These are phyloP conservation scores for button mushroom (Agaricus bisporus) DNA, from an alignment of 768 basidiomycete species.

Conservation along the genomic window DNA sequence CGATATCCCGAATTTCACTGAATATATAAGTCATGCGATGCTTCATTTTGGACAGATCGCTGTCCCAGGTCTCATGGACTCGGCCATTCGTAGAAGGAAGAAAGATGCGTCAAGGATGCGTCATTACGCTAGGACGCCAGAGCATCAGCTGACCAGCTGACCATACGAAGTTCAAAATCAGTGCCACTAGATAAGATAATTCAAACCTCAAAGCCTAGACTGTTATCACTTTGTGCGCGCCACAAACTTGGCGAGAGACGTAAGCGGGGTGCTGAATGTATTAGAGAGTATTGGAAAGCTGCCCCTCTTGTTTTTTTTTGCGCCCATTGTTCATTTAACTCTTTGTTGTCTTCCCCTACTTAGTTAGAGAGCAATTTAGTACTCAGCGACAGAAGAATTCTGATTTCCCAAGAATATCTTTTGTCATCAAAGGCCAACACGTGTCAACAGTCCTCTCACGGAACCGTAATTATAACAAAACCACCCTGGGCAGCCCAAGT, in stretches of 20 bases:
- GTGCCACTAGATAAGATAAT: too few species aligned
- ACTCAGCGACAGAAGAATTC: not conserved
- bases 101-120: not conserved
- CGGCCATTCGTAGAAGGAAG: not conserved
- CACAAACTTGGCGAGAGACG: too few species aligned
- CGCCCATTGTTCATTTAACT: too few species aligned
- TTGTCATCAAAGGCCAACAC: not conserved
- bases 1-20: not conserved
- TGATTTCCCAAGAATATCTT: not conserved
- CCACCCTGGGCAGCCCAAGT: not conserved
- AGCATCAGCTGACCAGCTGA: not conserved
- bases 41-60: not conserved
- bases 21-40: not conserved
- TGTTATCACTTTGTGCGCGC: too few species aligned
- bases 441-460: not conserved
- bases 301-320: too few species aligned
- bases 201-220: too few species aligned
- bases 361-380: not conserved
- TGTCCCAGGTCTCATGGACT: not conserved
- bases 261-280: too few species aligned
- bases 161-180: not conserved
- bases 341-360: not conserved
- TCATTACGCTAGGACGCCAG: not conserved
- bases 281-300: too few species aligned
- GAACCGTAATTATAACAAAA: not conserved